Base-by-base conservation (phyloP, 2,329 filamentous ascomycete species). In the Aspergillus unguis region DNA sequence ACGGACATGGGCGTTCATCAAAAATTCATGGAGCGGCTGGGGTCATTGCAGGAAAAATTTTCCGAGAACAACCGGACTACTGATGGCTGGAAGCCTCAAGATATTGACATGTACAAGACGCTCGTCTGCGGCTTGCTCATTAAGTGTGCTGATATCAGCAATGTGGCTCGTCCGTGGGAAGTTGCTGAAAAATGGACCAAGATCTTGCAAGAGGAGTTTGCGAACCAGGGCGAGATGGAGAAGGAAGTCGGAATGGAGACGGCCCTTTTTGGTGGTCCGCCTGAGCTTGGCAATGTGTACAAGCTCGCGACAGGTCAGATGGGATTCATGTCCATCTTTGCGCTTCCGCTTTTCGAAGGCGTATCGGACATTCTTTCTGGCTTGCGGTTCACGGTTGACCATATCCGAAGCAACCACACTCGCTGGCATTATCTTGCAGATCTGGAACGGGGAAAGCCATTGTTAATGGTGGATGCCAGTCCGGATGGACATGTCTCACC, bases 1-100 rank as follows among this genome's bases (percentile, higher is more conserved):
- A 99, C 94, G 0, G 94, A 99, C 66, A 99, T 99, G 94, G 91
- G 91, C 6, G 75, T 96, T 5, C 94, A 99, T 72, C 95, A 95
- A 63, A 91, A 95, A 64, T 99, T 96, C 71, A 97, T 97, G 91
- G 86, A 86, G 65, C 88, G 87, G 67, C 77, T 97, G 37, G 84
- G 83, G n/a, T 85, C 86, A 57, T 73, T 95, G 47, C 90, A 96
- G 70, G 83, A 87, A 56, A 92, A 88, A 68, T 79, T 95, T 8
- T 80, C 84, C 37, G 83, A 84, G 36, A 85, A 84, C 60, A 78
- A 84, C 51, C 80, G 78, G 45, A 74, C 73, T 5, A 81, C 83
- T 4, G 85, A 90, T 52, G 82, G 82, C 6, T 96, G 90, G 91
- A 87, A 86, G 55, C 83, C 82, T 4, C 87, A 91, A 59, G 81